Conservation (phyloP, 306 rosid species). For the Trifolium repens region DNA sequence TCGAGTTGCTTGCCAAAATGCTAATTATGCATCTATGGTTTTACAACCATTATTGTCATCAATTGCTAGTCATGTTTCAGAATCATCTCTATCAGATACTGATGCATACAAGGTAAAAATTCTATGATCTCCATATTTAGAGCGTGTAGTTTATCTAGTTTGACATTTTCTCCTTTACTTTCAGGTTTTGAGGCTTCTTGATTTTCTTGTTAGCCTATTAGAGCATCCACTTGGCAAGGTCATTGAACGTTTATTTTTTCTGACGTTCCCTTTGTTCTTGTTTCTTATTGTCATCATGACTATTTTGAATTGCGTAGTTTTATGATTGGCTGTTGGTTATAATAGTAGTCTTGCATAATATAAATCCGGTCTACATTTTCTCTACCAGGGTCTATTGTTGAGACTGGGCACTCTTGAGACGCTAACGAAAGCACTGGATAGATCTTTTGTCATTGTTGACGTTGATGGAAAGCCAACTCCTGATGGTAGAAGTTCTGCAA, state of each 20-base stretch:
- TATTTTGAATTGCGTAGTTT: slow-evolving; percentile 23
- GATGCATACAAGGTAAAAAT: slow-evolving; percentile 74
- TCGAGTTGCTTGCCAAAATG: slow-evolving; percentile 71
- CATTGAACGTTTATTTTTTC: slow-evolving; percentile 2
- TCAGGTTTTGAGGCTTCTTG: slow-evolving; percentile 88
- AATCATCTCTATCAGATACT: slow-evolving; percentile 59
- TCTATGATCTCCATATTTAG: slow-evolving; percentile 28
- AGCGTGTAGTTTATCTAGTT: slow-evolving; percentile 22
- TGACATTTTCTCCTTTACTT: slow-evolving; percentile 39
- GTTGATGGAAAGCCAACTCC: slow-evolving; percentile 57
- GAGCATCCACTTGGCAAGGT: slow-evolving; percentile 98
- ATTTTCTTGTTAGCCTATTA: slow-evolving; percentile 84
- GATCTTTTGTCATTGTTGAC: slow-evolving; percentile 60
- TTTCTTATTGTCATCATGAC: slow-evolving; percentile 17
- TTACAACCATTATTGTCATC: slow-evolving; percentile 70
- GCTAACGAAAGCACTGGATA: slow-evolving; percentile 66
- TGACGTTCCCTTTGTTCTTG: slow-evolving; percentile 26
- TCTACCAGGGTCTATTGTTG: slow-evolving; percentile 65
- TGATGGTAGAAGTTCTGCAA: slow-evolving; percentile 58
- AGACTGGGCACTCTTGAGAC: slow-evolving; percentile 65
- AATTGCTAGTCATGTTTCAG: slow-evolving; percentile 61
- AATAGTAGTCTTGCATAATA: slow-evolving; percentile 17
- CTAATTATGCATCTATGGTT: slow-evolving; percentile 66
- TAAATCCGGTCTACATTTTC: slow-evolving; percentile 25
- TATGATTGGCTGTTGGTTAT: slow-evolving; percentile 6